These are phyloP conservation scores for Alternaria infectoria DNA, from an alignment of 2,329 filamentous ascomycete species.

Conservation along the genomic window DNA sequence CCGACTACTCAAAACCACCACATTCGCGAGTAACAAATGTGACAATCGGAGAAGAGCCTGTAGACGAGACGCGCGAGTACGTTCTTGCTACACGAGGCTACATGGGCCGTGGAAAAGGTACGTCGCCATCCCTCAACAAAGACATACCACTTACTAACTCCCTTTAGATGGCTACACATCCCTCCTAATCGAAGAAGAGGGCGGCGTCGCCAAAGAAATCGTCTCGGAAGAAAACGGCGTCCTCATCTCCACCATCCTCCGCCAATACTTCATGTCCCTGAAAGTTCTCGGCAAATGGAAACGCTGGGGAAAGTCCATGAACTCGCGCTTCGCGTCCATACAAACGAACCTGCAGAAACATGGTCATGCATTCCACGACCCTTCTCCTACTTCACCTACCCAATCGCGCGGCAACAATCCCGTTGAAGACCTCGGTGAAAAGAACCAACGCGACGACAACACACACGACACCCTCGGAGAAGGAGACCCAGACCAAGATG, in stretches of 20 bases:
- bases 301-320: conserved; percentile 68
- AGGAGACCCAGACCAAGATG: conserved; percentile 43
- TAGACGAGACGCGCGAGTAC: conserved; percentile 71
- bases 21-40: conserved; percentile 69
- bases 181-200: conserved; percentile 76
- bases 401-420: background rate
- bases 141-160: conserved; percentile 4
- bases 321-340: conserved; percentile 70
- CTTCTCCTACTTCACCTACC: conserved; percentile 32
- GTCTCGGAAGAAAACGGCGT: conserved; percentile 87
- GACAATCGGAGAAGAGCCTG: conserved; percentile 65
- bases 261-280: conserved; percentile 89
- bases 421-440: conserved; percentile 12
- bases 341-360: conserved; percentile 66
- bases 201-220: conserved; percentile 77
- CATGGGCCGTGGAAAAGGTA: conserved; percentile 78
- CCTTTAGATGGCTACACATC: conserved; percentile 73
- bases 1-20: conserved; percentile 67
- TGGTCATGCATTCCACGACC: conserved; percentile 57
- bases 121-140: background rate
- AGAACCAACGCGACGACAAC: background rate
- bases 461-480: background rate
- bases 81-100: conserved; percentile 82
- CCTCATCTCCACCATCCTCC: conserved; percentile 82
- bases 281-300: conserved; percentile 83